Evolutionary conservation across 805 yeast genomes (phyloP).

Genomic region (Deakozyma indianensis): DNA sequence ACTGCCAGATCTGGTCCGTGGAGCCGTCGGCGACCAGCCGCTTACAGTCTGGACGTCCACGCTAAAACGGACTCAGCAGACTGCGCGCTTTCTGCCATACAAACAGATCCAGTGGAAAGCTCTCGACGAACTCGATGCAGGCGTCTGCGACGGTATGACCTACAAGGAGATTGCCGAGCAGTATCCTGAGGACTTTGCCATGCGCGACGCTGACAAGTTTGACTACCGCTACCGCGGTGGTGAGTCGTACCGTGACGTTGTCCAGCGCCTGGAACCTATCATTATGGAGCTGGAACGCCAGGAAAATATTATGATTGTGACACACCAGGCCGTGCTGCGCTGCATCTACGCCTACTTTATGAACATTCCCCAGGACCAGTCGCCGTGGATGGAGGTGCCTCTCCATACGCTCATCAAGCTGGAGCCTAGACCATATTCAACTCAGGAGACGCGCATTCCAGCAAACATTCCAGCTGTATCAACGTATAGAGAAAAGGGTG

Average conservation of each 20-base stretch:
- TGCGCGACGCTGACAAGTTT: slow-evolving; percentile 90
- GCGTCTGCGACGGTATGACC: slow-evolving; percentile 94
- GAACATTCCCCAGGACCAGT: slow-evolving; percentile 95
- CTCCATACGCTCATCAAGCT: slow-evolving; percentile 84
- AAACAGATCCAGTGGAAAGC: slow-evolving; percentile 91
- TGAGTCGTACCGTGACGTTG: slow-evolving; percentile 91
- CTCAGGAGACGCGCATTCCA: slow-evolving; percentile 75
- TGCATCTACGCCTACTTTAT: slow-evolving; percentile 95
- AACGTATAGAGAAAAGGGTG: slow-evolving; percentile 92
- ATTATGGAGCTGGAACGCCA: slow-evolving; percentile 97
- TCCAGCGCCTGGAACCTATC: slow-evolving; percentile 87
- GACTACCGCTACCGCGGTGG: slow-evolving; percentile 96
- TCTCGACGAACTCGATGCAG: slow-evolving; percentile 91
- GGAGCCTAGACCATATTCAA: slow-evolving; percentile 90
- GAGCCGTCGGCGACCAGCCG: slow-evolving; percentile 37
- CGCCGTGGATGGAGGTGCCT: slow-evolving; percentile 99
- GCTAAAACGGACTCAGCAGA: slow-evolving; percentile 78
- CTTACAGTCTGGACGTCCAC: slow-evolving; percentile 96
- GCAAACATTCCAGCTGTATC: slow-evolving; percentile 97
- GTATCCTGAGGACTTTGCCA: slow-evolving; percentile 90
- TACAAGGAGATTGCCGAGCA: slow-evolving; percentile 76
- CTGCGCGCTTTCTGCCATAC: slow-evolving; percentile 70
- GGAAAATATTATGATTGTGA: slow-evolving; percentile 86
- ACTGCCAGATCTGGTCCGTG: slow-evolving; percentile 60
- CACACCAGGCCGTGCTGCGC: slow-evolving; percentile 94